Conservation (phyloP, 148 eudicot genomes). For the Simmondsia chinensis region DNA sequence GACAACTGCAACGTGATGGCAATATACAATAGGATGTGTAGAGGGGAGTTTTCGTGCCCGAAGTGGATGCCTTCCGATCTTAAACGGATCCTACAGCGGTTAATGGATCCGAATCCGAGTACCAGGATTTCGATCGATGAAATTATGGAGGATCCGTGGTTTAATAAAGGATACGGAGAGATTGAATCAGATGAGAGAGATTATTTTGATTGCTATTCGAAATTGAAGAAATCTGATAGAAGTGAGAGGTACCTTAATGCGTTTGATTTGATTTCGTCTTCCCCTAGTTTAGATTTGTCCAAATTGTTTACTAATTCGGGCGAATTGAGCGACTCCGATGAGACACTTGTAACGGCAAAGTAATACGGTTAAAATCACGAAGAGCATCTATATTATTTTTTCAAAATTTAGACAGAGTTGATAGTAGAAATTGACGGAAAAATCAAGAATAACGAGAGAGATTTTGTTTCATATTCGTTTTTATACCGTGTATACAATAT, state of each 20-base stretch:
- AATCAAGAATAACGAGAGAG: too few relatives aligned
- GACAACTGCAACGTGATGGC: conserved; percentile 36
- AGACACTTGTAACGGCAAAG: too few relatives aligned
- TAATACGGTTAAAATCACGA: conserved; percentile 14
- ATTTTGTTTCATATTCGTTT: too few relatives aligned
- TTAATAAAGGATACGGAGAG: conserved; percentile 35
- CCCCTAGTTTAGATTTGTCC: conserved; percentile 31
- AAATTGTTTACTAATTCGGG: too few relatives aligned
- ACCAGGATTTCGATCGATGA: conserved; percentile 56
- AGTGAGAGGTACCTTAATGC: conserved; percentile 19
- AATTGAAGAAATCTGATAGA: background rate
- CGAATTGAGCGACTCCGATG: too few relatives aligned
- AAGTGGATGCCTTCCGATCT: conserved; percentile 57
- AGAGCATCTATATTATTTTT: too few relatives aligned
- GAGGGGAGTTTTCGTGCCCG: conserved; percentile 52
- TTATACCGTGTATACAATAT: too few relatives aligned
- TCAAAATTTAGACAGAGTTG: too few relatives aligned
- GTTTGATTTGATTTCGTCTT: conserved; percentile 40
- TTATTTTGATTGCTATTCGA: background rate
- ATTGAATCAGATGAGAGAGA: conserved; percentile 2
- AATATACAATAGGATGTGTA: conserved; percentile 52
- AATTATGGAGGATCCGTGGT: conserved; percentile 57
- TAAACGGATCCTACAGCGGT: conserved; percentile 35
- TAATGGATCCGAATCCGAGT: conserved; percentile 61
- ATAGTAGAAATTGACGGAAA: too few relatives aligned